Base-by-base conservation (phyloP, 1,284 basidiomycete genomes). In the Kalmanozyma brasiliensis region DNA sequence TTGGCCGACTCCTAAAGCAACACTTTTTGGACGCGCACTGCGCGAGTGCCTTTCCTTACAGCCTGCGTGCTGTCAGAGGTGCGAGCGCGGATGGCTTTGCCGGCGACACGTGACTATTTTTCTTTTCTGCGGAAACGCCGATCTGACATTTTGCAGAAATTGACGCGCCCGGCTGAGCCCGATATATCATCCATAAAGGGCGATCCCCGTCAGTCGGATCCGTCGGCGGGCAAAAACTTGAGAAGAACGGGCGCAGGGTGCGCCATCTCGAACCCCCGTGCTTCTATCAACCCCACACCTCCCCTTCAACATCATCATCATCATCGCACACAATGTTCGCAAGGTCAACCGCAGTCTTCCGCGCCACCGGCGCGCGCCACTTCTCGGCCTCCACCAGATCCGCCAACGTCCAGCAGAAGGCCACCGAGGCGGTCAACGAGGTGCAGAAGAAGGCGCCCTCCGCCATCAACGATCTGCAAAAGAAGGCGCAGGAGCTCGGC, bases 401-500 rank as follows among this genome's bases (percentile, higher is more conserved):
- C n/a, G n/a, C n/a, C n/a, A n/a, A n/a, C n/a, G n/a, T n/a, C n/a
- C n/a, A n/a, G n/a, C n/a, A n/a, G n/a, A n/a, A n/a, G n/a, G 10
- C 34, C 44, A 8, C 22, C 47, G 24, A 45, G 17, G 19, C 57
- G 49, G 8, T 49, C 53, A 29, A 29, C 61, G 36, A 36, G n/a
- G n/a, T 46, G 13, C 55, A 48, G 26, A 64, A 73, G 33, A 51
- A 73, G 49, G 69, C 64, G 19, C 37, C 48, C 22, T 52, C 43
- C n/a, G 49, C 64, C 10, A 37, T 75, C 44, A 52, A 59, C 44
- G 60, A 60, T 26, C 48, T 63, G 17, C 41, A 68, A 13, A 75
- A 72, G 36, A 77, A 76, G 70, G 74, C 74, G 3, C 67, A 68
- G 58, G 59, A 75, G 63, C 42, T 74, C 19, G 76, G 72, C 23